phyloP scores from a whole-genome alignment of 2,329 filamentous ascomycete genomes.

The Erysiphe pulchra region DNA sequence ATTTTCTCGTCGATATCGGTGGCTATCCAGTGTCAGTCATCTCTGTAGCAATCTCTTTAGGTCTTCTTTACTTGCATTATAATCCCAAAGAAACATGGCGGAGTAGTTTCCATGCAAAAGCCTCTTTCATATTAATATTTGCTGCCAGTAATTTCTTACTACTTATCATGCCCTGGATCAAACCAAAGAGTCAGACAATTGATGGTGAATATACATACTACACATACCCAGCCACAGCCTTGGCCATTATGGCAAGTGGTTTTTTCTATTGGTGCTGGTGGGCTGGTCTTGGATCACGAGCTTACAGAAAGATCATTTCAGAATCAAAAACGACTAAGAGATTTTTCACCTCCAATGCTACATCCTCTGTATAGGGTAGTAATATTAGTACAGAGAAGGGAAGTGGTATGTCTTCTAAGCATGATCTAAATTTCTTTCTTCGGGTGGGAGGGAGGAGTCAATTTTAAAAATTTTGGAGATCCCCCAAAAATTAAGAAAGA shows the following conservation, averaged over 20 bases:
- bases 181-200: slow-evolving; percentile 7
- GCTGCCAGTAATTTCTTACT: slow-evolving; percentile 14
- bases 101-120: slow-evolving; percentile 13
- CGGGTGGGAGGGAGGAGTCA: too few relatives aligned
- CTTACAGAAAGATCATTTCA: not conserved
- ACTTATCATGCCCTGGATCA: slow-evolving; percentile 15
- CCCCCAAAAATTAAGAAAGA: too few relatives aligned
- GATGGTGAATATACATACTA: slow-evolving; percentile 14
- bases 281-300: slow-evolving; percentile 3
- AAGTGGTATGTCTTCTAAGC: too few relatives aligned
- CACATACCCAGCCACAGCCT: slow-evolving; percentile 15
- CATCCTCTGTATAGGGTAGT: too few relatives aligned
- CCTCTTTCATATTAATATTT: slow-evolving; percentile 12
- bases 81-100: slow-evolving; percentile 11
- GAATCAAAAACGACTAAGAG: too few relatives aligned
- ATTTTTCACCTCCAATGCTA: too few relatives aligned
- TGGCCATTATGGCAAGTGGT: slow-evolving; percentile 14
- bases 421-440: too few relatives aligned
- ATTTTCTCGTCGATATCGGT: slow-evolving; percentile 33
- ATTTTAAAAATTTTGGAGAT: too few relatives aligned
- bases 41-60: slow-evolving; percentile 26
- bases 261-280: slow-evolving; percentile 16
- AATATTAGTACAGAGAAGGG: too few relatives aligned
- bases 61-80: slow-evolving; percentile 21
- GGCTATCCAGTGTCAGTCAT: slow-evolving; percentile 34